These are phyloP conservation scores for Wickerhamiella kurtzmanii DNA, from an alignment of 805 yeast species.

Conservation along the genomic window DNA sequence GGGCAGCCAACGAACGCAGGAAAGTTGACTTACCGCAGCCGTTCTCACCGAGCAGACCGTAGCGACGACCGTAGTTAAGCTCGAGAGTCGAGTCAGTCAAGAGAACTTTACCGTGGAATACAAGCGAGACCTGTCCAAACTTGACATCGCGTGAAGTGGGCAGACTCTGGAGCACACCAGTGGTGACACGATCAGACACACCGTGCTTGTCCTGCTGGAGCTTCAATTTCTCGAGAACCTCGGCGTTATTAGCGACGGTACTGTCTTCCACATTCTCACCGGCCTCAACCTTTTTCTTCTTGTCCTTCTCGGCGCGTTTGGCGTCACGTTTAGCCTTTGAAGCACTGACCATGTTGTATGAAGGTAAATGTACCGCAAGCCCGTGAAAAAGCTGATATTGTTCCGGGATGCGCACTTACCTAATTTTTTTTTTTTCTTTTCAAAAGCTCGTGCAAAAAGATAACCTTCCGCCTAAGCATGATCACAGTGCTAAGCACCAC, in stretches of 20 bases:
- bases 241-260: constrained; percentile 30
- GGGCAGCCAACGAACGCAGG: constrained; percentile 82
- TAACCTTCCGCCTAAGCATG: neutral
- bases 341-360: constrained; percentile 48
- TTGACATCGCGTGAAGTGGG: constrained; percentile 88
- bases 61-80: constrained; percentile 93
- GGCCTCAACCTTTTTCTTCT: constrained; percentile 43
- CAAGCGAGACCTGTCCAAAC: constrained; percentile 73
- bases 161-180: constrained; percentile 89
- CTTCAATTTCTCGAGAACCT: constrained; percentile 73
- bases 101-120: constrained; percentile 95
- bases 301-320: constrained; percentile 77
- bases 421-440: constrained; percentile 1
- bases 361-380: neutral
- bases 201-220: constrained; percentile 91
- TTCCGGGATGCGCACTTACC: neutral
- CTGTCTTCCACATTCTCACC: constrained; percentile 41
- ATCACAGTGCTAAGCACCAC: neutral
- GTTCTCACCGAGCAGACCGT: constrained; percentile 94
- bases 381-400: neutral
- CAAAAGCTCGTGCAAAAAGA: neutral
- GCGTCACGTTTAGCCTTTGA: constrained; percentile 98
- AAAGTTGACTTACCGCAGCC: constrained; percentile 98
- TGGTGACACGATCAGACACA: constrained; percentile 89
- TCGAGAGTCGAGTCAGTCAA: constrained; percentile 86